Evolutionary conservation across 75 land plant genomes (phyloP), one percentile per base, ranked within the genome.

Genomic region (Picea sitchensis): DNA sequence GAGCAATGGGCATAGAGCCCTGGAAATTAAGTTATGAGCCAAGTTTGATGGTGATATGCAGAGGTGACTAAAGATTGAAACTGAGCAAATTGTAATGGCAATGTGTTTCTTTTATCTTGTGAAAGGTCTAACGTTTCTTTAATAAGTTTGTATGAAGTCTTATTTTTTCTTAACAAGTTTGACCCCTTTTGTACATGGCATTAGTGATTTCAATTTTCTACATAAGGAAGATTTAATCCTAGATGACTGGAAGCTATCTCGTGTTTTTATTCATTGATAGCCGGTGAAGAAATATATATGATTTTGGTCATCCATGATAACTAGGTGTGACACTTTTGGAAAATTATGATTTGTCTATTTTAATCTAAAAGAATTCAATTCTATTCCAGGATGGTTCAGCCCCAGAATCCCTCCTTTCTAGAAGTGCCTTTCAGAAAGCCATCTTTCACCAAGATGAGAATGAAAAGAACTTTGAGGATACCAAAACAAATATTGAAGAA

Each of bases 381-480:
- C 26, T 71, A 44, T 71, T 75, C 18, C 76, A 75, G 76, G 76
- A 75, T 75, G 76, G 59, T 30, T 80, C 82, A 67, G 94, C 90
- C 61, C 86, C 90, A 14, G 96, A 93, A 72, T 83, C 80, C 59
- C 82, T 97, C 11, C 88, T 96, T 65, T 78, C 86, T 54, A 88
- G 80, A 83, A 91, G 90, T 84, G 96, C 99, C 75, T 97, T 95
- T 80, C 89, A 82, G 79, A 73, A 90, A 82, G 98, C 88, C 30
- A 92, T 97, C n/a, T 97, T 97, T 84, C 65, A 73, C n/a, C 76
- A 58, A 58, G 76, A 75, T 75, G 76, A 75, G 36, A 75, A 56
- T 31, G 31, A 56, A 56, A 60, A 75, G 32, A 30, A 75, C 36
- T 31, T 30, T 58, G 76, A 75, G 17, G 59, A 58, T 58, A 9